Evolutionary conservation across 2,329 filamentous ascomycete species (phyloP).

Genomic region (Diaporthe longicolla): DNA sequence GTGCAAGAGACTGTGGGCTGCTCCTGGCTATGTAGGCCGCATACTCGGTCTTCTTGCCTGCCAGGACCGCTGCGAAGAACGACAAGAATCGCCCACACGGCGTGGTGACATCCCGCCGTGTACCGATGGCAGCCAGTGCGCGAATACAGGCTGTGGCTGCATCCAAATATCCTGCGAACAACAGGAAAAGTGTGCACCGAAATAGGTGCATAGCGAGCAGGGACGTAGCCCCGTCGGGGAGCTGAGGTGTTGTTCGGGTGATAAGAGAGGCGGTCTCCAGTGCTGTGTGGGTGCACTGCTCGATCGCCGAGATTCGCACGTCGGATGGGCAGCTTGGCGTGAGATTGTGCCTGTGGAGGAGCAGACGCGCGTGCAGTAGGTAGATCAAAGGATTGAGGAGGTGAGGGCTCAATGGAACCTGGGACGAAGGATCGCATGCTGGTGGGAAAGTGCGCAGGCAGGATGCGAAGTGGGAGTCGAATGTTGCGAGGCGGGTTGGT

Average conservation of each 20-base stretch:
- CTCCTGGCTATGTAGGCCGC: constrained; percentile 55
- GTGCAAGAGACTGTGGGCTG: constrained; percentile 49
- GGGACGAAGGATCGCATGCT: constrained; percentile 77
- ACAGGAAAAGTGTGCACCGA: constrained; percentile 85
- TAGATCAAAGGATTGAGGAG: constrained; percentile 82
- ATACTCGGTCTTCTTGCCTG: constrained; percentile 66
- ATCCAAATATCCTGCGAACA: constrained; percentile 80
- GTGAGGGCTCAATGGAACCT: constrained; percentile 78
- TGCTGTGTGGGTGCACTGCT: constrained; percentile 81
- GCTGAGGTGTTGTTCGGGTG: constrained; percentile 71
- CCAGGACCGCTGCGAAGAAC: constrained; percentile 82
- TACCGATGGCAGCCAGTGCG: constrained; percentile 78
- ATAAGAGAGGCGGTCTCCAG: constrained; percentile 85
- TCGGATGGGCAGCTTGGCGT: constrained; percentile 77
- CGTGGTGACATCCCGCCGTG: constrained; percentile 78
- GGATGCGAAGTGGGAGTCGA: constrained; percentile 84
- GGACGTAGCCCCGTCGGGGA: constrained; percentile 78
- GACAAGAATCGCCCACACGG: constrained; percentile 85
- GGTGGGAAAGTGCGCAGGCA: constrained; percentile 84
- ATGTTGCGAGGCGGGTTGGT: constrained; percentile 77
- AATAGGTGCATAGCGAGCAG: constrained; percentile 88
- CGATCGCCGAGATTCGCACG: constrained; percentile 79
- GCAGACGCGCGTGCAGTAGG: constrained; percentile 85
- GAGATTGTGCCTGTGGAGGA: constrained; percentile 91
- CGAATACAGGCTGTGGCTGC: constrained; percentile 81